Percentiles rank a stretch among this genome's conserved stretches.
Evolutionary conservation across 1,284 basidiomycete species (phyloP).

Genomic region (Kwoniella shivajii): DNA sequence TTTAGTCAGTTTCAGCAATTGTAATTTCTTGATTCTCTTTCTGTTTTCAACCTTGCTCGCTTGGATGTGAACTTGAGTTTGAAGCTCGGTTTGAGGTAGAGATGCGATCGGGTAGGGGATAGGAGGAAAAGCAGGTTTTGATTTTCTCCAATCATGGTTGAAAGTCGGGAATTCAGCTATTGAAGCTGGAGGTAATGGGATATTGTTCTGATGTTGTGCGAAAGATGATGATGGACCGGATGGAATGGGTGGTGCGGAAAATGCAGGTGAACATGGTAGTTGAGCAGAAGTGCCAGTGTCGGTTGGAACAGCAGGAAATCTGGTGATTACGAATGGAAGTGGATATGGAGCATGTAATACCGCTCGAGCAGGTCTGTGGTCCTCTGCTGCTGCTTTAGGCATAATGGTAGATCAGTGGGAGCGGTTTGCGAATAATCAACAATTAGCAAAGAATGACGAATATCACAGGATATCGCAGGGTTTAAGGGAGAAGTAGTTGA

Average conservation of each 20-base stretch:
- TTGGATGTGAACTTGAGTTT: background rate
- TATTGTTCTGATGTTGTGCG: too few species aligned
- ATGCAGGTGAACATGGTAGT: background rate
- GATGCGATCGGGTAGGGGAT: conserved; percentile 4
- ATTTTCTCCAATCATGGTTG: conserved; percentile 9
- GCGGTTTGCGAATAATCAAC: background rate
- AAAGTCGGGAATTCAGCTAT: conserved; percentile 1
- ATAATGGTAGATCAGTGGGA: conserved; percentile 5
- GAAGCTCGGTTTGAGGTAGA: background rate
- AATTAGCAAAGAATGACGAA: too few species aligned
- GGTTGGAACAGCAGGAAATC: too few species aligned
- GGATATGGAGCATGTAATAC: conserved; percentile 30
- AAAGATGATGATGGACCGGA: background rate
- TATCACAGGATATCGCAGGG: too few species aligned
- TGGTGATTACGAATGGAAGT: conserved; percentile 25
- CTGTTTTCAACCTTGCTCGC: background rate
- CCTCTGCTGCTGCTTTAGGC: conserved; percentile 22
- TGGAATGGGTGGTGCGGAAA: background rate
- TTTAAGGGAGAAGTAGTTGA: too few species aligned
- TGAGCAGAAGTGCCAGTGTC: too few species aligned
- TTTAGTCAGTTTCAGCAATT: conserved; percentile 5
- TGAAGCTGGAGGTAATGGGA: background rate
- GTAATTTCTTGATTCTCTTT: conserved; percentile 2
- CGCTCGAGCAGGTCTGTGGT: conserved; percentile 18
- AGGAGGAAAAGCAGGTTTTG: background rate